Evolutionary conservation across 2,329 filamentous ascomycete species (phyloP).

Genomic region (Aspergillus amoenus): DNA sequence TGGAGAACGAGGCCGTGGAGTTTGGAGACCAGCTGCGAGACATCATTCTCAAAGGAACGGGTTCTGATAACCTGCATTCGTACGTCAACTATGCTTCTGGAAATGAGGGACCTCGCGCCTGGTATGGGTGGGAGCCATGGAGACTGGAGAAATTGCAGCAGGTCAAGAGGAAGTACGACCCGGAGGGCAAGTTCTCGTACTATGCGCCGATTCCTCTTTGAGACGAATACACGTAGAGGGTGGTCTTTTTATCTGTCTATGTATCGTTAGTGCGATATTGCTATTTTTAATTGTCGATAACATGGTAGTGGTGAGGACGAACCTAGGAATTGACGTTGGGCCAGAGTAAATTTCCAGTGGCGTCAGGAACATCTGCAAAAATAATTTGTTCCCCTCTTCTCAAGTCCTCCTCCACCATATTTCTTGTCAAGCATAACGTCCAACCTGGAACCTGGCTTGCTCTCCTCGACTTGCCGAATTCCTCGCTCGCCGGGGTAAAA

Average conservation of each 20-base stretch:
- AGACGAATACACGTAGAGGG: neutral
- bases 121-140: slow-evolving; percentile 54
- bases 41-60: slow-evolving; percentile 38
- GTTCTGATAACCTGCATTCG: slow-evolving; percentile 31
- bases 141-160: slow-evolving; percentile 44
- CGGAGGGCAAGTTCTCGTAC: slow-evolving; percentile 9
- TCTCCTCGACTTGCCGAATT: slow-evolving; percentile 42
- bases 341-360: slow-evolving; percentile 1
- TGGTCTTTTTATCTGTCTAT: neutral
- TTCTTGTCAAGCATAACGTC: neutral
- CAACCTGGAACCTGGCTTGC: slow-evolving; percentile 31
- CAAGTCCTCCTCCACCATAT: neutral
- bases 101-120: slow-evolving; percentile 40
- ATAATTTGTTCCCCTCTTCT: neutral
- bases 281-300: neutral
- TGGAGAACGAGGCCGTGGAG: slow-evolving; percentile 34
- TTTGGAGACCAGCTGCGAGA: slow-evolving; percentile 42
- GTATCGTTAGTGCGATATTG: neutral
- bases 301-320: neutral
- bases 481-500: slow-evolving; percentile 37
- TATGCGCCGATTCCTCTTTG: slow-evolving; percentile 10
- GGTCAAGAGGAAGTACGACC: slow-evolving; percentile 35
- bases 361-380: slow-evolving; percentile 8
- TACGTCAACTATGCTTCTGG: slow-evolving; percentile 58
- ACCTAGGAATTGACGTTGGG: neutral